phyloP scores from a whole-genome alignment of 805 yeast species.

The Teunomyces panamensis region DNA sequence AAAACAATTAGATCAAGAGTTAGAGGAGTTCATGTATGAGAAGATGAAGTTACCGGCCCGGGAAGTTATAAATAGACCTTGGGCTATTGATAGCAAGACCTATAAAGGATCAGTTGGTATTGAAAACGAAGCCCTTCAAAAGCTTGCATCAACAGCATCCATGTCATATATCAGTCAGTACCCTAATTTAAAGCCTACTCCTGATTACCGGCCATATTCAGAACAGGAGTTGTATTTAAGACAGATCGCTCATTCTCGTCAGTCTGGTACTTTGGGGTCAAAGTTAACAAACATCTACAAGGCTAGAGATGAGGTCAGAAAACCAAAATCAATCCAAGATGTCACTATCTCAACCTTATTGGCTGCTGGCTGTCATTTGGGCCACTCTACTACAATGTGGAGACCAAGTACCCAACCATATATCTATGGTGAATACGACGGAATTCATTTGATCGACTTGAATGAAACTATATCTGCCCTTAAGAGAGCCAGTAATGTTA shows the following conservation, averaged over 20 bases:
- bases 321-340: conserved; percentile 57
- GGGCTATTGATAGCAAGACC: conserved; percentile 18
- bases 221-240: conserved; percentile 75
- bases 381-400: conserved; percentile 80
- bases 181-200: conserved; percentile 65
- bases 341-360: conserved; percentile 67
- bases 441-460: conserved; percentile 86
- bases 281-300: conserved; percentile 57
- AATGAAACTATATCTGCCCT: conserved; percentile 76
- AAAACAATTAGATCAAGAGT: conserved; percentile 38
- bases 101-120: conserved; percentile 4
- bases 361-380: conserved; percentile 94
- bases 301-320: conserved; percentile 63
- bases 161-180: conserved; percentile 33
- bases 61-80: conserved; percentile 32
- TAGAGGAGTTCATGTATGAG: conserved; percentile 35
- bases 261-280: conserved; percentile 63
- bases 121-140: conserved; percentile 11
- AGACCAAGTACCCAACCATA: conserved; percentile 82
- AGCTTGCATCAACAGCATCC: conserved; percentile 30
- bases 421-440: conserved; percentile 84
- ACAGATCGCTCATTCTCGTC: conserved; percentile 58
- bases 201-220: conserved; percentile 64
- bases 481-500: conserved; percentile 81
- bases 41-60: conserved; percentile 31